Evolutionary conservation across 768 basidiomycete species (phyloP).

Genomic region (Strobilomyces confusus): DNA sequence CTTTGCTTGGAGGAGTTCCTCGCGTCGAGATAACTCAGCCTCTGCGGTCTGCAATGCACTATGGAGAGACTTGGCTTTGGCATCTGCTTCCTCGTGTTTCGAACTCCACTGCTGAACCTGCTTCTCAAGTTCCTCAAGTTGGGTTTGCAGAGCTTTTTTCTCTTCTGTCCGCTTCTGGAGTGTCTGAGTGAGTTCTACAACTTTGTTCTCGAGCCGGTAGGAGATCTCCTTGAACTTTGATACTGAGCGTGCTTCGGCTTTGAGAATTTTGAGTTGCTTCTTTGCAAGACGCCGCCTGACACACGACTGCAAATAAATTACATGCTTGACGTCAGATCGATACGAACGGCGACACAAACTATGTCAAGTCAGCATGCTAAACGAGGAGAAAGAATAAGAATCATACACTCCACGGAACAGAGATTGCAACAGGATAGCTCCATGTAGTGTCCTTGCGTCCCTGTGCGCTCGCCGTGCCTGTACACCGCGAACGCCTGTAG

Average conservation of each 20-base stretch:
- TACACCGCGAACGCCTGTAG: conserved; percentile 67
- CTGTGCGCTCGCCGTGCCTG: conserved; percentile 60
- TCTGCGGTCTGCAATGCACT: conserved; percentile 66
- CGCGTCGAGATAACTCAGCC: conserved; percentile 64
- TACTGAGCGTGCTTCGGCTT: conserved; percentile 91
- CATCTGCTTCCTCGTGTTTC: conserved; percentile 84
- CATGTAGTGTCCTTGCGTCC: conserved; percentile 52
- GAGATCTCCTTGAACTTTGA: conserved; percentile 99
- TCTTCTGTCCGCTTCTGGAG: conserved; percentile 89
- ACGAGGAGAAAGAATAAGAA: conserved; percentile 17
- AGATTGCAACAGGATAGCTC: conserved; percentile 74
- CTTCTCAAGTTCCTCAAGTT: conserved; percentile 74
- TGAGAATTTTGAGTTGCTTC: conserved; percentile 78
- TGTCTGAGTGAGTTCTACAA: conserved; percentile 94
- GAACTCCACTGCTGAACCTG: conserved; percentile 82
- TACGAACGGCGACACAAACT: conserved; percentile 55
- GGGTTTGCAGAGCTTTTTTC: conserved; percentile 80
- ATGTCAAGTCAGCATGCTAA: conserved; percentile 3
- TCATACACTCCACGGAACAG: conserved; percentile 87
- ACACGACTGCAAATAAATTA: conserved; percentile 89
- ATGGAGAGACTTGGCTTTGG: conserved; percentile 69
- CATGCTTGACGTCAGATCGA: conserved; percentile 59
- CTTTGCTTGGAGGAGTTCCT: conserved; percentile 72
- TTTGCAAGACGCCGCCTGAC: conserved; percentile 84
- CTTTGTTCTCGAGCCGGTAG: conserved; percentile 97